Evolutionary conservation across 2,329 filamentous ascomycete species (phyloP), one percentile per base, ranked within the genome.

Genomic region (Colletotrichum sp.): DNA sequence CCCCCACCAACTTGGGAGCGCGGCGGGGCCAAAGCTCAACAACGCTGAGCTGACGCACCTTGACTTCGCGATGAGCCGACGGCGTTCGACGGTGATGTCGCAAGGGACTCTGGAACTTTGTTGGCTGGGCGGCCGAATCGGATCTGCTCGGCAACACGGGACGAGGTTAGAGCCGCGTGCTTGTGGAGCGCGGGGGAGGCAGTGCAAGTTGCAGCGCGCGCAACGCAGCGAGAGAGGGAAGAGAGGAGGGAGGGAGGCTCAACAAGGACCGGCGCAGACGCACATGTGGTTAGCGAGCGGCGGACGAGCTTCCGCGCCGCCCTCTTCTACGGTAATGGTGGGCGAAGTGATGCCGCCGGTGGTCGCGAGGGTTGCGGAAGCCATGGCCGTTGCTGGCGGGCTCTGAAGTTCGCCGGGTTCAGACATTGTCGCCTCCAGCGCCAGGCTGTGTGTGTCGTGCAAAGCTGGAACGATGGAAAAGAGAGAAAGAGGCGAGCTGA

Each of bases 41-140:
- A 34, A 52, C 43, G n/a, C 26, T 66, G 16, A 39, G 36, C 36
- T 39, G 36, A 77, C 76, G 43, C 77, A 91, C 90, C 87, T 91
- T 92, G 82, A 92, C 85, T 80, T 91, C 87, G 74, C 89, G 88
- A 83, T 91, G 90, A 21, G 87, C 87, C 61, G 90, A 92, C 0
- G 90, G 90, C 1, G 90, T 91, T 60, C 91, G 86, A 76, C 85
- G 88, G 80, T 92, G 91, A 66, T 92, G 91, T 74, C 91, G 87
- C 82, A 91, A 82, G 34, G 90, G 90, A 76, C 90, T 92, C 70
- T 87, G 85, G 79, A 86, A 90, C 67, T 84, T 83, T 57, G 82
- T 59, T 61, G 75, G 32, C 63, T 74, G 78, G 76, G 76, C 71
- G 77, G 48, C 61, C 60, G 75, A 75, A 63, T 75, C 75, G 57